Base-by-base conservation (phyloP, 176 grass and related monocot species). In the Eleusine coracana region DNA sequence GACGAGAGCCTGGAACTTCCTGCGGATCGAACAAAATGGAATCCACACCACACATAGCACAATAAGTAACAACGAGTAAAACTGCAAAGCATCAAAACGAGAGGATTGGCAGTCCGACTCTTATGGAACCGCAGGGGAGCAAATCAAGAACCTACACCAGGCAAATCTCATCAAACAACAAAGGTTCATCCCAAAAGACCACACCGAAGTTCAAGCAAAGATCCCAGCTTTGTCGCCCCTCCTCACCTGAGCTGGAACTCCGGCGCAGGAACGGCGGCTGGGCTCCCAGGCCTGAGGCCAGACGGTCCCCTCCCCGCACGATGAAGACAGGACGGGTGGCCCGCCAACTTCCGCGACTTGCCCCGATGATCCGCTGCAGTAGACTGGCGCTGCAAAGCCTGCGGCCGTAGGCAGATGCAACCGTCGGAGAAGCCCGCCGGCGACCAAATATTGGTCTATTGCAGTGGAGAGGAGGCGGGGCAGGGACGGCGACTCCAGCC, bases 241-340 rank as follows among this genome's bases (percentile, higher is more conserved):
- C 38, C 84, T 80, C 69, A 65, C 79, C 86, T 71, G 25, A 51
- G 80, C 55, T 3, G 8, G 44, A 79, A 50, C 68, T 12, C 63
- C 4, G 66, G 48, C 65, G 21, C 48, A 80, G 25, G 77, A 68
- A 68, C 66, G 8, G 48, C 48, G 3, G 29, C 36, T 50, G 77
- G 63, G 63, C 6, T 52, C 29, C 18, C n/a, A 0, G 18, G 6
- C 73, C 51, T 25, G 9, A 48, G 14, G 34, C 72, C 48, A 29
- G 31, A 3, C 1, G 29, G 62, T 16, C 21, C 9, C 44, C 31
- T 34, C 31, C 44, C 44, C 44, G 8, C 9, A 46, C 9, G 44
- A 2, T 46, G 44, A 46, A 46, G 50, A 52, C 3, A 50, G 50
- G 50, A 17, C 12, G 12, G 50, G 50, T 42, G 37, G 25, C 3